Conservation (phyloP, 306 rosid species). For the Geum urbanum region DNA sequence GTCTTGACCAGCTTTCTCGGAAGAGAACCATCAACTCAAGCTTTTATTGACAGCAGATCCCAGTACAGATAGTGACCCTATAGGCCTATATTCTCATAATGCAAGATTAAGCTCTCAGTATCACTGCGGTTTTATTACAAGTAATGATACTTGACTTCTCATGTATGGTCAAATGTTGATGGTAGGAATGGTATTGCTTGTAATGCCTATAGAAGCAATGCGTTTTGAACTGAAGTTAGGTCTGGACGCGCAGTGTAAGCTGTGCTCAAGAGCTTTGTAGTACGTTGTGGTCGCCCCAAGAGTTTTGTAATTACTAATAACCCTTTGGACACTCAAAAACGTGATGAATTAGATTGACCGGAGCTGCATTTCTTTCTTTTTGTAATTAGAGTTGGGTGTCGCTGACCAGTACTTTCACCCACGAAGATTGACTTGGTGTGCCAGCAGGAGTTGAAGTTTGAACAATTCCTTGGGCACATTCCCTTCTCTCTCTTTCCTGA, state of each 20-base stretch:
- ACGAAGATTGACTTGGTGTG: background rate
- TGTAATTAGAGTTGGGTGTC: background rate
- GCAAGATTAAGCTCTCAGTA: conserved; percentile 1
- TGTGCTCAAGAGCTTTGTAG: conserved; percentile 7
- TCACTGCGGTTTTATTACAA: conserved; percentile 6
- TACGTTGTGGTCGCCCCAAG: conserved; percentile 4
- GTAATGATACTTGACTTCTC: background rate
- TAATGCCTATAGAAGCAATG: too few relatives aligned
- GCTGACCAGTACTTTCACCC: background rate
- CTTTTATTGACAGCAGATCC: conserved; percentile 55
- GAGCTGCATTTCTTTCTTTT: background rate
- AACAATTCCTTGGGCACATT: background rate
- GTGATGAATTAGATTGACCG: background rate
- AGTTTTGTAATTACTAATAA: conserved; percentile 15
- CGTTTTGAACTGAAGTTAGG: too few relatives aligned
- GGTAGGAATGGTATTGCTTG: background rate
- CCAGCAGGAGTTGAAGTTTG: conserved; percentile 5
- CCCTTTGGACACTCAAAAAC: background rate
- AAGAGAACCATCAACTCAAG: conserved; percentile 84
- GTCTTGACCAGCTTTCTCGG: conserved; percentile 76
- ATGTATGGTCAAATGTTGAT: background rate
- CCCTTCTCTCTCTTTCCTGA: background rate
- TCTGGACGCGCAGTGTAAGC: background rate
- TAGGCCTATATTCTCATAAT: background rate
- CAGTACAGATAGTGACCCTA: conserved; percentile 28